Percentiles rank a stretch among this genome's conserved stretches.
Evolutionary conservation across 2,329 filamentous ascomycete species (phyloP).

Genomic region (Pyrenochaeta sp.): DNA sequence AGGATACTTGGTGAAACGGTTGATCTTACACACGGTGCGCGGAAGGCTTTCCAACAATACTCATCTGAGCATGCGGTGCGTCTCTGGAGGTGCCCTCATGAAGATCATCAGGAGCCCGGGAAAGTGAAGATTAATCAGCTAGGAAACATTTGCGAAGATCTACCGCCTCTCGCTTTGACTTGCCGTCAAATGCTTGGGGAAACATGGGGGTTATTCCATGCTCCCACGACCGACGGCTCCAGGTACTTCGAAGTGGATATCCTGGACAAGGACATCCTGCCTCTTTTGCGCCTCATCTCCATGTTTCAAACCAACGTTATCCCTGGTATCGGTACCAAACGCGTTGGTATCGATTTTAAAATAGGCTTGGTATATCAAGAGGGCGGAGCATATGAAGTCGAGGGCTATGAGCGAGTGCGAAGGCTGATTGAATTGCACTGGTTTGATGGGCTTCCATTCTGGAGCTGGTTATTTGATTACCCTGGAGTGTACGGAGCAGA

Average conservation of each 20-base stretch:
- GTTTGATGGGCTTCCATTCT: conserved; percentile 6
- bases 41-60: too few relatives aligned
- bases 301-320: neutral
- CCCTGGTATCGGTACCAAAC: too few relatives aligned
- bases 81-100: too few relatives aligned
- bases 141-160: conserved; percentile 8
- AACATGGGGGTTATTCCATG: neutral
- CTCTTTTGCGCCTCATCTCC: conserved; percentile 4
- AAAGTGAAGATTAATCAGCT: neutral
- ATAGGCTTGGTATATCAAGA: too few relatives aligned
- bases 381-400: too few relatives aligned
- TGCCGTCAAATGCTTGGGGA: conserved; percentile 2
- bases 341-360: too few relatives aligned
- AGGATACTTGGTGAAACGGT: too few relatives aligned
- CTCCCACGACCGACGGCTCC: too few relatives aligned
- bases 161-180: conserved; percentile 1
- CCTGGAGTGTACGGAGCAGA: neutral
- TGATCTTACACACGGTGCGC: too few relatives aligned
- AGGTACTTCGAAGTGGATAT: too few relatives aligned
- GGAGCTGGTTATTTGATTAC: conserved; percentile 7
- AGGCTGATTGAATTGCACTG: conserved; percentile 6
- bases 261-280: conserved; percentile 2
- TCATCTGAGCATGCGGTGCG: too few relatives aligned
- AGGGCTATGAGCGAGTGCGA: too few relatives aligned
- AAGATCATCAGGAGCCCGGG: neutral